Base-by-base conservation (phyloP, 148 eudicot genomes). In the Vaccinium macrocarpon region DNA sequence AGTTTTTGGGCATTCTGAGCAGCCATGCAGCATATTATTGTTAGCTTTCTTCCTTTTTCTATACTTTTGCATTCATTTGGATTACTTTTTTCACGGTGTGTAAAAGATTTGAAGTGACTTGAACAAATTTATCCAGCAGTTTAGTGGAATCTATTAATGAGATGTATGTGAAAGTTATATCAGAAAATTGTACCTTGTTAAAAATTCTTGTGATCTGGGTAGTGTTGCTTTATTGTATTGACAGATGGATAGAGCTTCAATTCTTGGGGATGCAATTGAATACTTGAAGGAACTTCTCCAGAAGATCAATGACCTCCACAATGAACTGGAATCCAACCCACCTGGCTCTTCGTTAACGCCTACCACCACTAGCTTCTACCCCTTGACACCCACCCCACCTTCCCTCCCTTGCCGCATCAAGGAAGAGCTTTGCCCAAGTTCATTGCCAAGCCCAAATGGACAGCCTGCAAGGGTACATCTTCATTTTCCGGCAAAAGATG, bases 241-340 rank as follows among this genome's bases (percentile, higher is more conserved):
- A 76, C 89, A 95, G 97, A 95, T 95, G 98, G 98, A 95, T 50
- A 92, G 97, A 88, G 97, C 97, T 83, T 95, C 97, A 13, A 95
- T 95, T 85, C 94, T 95, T 25, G 98, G 97, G 80, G 98, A 95
- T 86, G 98, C 98, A 9, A 91, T 95, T 23, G 95, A 92, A 55
- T 95, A 95, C 88, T 77, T 95, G 89, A 95, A 93, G 85, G 97
- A 93, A 79, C 92, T 95, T 79, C 86, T 91, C 85, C 94, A 92
- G 81, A 95, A 92, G 90, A 95, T 95, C 84, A 93, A 91, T 87
- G 97, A 93, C 83, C 93, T 95, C 25, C 95, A 93, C 85, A 90
- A 88, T 78, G 98, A 95, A 78, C 92, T 95, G 61, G 98, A 95
- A 78, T 87, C 93, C 2, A 88, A 93, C 23, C 92, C 96, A 49